Evolutionary conservation across 2,329 filamentous ascomycete genomes (phyloP).

Genomic region (Proliferodiscus dingleyae): DNA sequence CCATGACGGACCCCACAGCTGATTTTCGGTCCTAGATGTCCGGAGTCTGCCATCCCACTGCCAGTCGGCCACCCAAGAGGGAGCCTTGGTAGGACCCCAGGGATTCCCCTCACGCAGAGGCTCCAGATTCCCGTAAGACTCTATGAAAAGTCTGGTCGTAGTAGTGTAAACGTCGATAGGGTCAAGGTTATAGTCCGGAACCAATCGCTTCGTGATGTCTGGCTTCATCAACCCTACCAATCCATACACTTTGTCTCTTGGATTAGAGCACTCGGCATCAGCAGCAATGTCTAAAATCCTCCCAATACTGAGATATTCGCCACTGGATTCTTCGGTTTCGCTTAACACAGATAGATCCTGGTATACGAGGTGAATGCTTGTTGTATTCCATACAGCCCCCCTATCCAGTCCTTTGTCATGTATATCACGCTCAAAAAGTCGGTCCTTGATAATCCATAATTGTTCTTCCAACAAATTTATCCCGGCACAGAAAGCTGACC

Average conservation of each 20-base stretch:
- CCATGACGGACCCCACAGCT: conserved; percentile 11
- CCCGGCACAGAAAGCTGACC: conserved; percentile 9
- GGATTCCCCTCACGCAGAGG: conserved; percentile 14
- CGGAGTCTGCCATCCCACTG: conserved; percentile 10
- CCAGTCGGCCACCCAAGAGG: conserved; percentile 18
- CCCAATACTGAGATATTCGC: background rate
- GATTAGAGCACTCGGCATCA: conserved; percentile 4
- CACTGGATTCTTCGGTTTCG: background rate
- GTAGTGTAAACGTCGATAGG: conserved; percentile 5
- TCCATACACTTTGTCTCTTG: conserved; percentile 19
- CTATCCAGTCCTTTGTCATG: background rate
- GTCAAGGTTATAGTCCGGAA: conserved; percentile 8
- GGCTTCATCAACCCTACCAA: conserved; percentile 15
- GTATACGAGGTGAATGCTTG: conserved; percentile 11
- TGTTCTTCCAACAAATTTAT: conserved; percentile 8
- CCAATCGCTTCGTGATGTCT: conserved; percentile 3
- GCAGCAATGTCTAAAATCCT: conserved; percentile 11
- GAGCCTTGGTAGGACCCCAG: conserved; percentile 5
- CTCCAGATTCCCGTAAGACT: conserved; percentile 4
- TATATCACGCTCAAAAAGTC: conserved; percentile 3
- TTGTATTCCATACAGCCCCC: conserved; percentile 4
- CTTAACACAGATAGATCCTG: conserved; percentile 10
- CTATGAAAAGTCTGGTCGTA: conserved; percentile 10
- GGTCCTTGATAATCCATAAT: conserved; percentile 12
- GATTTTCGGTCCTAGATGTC: background rate